Evolutionary conservation across 2,329 filamentous ascomycete genomes (phyloP), one percentile per base, ranked within the genome.

Genomic region (Alternaria dauci): DNA sequence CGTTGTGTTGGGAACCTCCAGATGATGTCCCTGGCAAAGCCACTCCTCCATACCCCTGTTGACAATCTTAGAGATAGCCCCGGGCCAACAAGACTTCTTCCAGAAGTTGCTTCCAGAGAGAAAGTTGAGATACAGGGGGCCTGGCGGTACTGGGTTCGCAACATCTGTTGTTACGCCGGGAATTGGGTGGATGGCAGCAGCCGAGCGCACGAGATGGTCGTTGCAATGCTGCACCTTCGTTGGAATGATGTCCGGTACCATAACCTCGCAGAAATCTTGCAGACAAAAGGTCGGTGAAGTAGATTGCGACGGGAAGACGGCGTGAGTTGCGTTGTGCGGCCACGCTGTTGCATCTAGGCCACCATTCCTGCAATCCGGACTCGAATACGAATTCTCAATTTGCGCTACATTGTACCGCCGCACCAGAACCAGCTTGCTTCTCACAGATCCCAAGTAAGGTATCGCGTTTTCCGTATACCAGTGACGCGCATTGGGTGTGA

Each of bases 241-340:
- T 38, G 89, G 84, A 61, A 98, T 94, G 69, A 90, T 90, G 60
- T 87, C 82, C 23, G 86, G 88, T 78, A 93, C 88, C 46, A 89
- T 81, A 34, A 99, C 88, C 74, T 96, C 93, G 83, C 96, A 98
- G 79, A 94, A 97, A 81, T 98, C 95, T 81, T 98, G 95, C 42
- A 98, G 89, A 66, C 91, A 89, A 60, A 97, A 88, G 2, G 48
- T 51, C 3, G 60, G 32, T 8, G 38, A 39, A 20, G 56, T 20
- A 3, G 52, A 9, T 2, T n/a, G 8, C 65, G 89, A 83, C 4
- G 92, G 93, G 70, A 88, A 89, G 34, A 83, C 83, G 57, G 91
- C 90, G 73, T 96, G 88, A 32, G 90, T 88, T 63, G 91, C 92
- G 80, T 98, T 98, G 80, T 97, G 91, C 0, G 91, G 92, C 94